Base-by-base conservation (phyloP, 306 rosid genomes). In the Quillaja saponaria region DNA sequence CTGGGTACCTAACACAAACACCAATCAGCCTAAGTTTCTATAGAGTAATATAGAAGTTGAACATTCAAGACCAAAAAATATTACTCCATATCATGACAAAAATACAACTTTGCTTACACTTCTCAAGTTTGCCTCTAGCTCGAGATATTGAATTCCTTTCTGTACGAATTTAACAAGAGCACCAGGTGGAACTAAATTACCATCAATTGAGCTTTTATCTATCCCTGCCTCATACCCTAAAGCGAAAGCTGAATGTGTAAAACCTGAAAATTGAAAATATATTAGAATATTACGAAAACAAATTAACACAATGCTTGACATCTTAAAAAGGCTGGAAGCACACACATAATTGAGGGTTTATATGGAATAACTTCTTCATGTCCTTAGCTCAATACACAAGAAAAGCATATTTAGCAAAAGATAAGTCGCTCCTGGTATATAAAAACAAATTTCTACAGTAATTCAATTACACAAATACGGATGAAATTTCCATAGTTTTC, bases 191-290 rank as follows among this genome's bases (percentile, higher is more conserved):
- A 82, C 88, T 58, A 80, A 44, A 46, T 82, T 78, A 3, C 79
- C 86, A 52, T 80, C 83, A 28, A 77, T 70, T 16, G 62, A 37
- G 66, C 63, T 68, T 61, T 69, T 82, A 52, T 85, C 75, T n/a
- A 85, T 80, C 38, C 84, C 88, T 1, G 86, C 88, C 69, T 85
- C 91, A 45, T 75, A 75, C 50, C 88, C 86, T 14, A 82, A 75
- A 34, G 91, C 85, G 72, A 80, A 85, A 66, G 91, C 86, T 3
- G 88, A 82, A 63, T 82, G 91, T 8, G 88, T 77, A 66, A 77
- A 82, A 31, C 91, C 91, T 85, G 77, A 59, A 69, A 75, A 61
- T 8, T 38, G 35, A 21, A 39, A 62, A 45, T 8, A 21, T 45
- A 25, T 34, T 52, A 54, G 52, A 38, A 57, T 21, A 54, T 5